phyloP scores from a whole-genome alignment of 2,329 filamentous ascomycete genomes.

The Spiromastix sp. region DNA sequence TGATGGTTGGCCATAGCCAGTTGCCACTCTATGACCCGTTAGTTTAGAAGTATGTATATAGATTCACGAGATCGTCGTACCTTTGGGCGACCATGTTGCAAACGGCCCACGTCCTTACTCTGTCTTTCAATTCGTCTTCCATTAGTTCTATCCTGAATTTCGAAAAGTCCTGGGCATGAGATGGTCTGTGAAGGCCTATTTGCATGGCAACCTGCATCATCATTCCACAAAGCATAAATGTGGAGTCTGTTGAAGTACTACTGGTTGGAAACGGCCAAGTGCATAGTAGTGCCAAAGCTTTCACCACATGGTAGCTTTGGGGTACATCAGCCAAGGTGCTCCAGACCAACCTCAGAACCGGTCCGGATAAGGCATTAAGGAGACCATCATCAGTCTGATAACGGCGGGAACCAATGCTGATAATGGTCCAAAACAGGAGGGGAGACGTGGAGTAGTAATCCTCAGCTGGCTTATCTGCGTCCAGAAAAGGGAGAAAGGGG shows the following conservation, averaged over 20 bases:
- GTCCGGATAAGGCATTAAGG: conserved; percentile 41
- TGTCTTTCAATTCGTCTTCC: conserved; percentile 53
- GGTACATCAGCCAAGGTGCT: conserved; percentile 50
- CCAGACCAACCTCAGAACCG: conserved; percentile 50
- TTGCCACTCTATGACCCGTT: conserved; percentile 42
- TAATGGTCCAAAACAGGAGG: conserved; percentile 59
- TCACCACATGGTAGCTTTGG: conserved; percentile 55
- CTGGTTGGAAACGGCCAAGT: conserved; percentile 56
- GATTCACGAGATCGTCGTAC: conserved; percentile 26
- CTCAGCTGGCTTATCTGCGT: conserved; percentile 43
- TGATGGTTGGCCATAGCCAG: conserved; percentile 58
- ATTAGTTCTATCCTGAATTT: conserved; percentile 44
- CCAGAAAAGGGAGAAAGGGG: conserved; percentile 54
- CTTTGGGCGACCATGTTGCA: conserved; percentile 59
- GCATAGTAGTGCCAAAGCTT: conserved; percentile 52
- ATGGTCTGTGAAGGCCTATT: conserved; percentile 54
- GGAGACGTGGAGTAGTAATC: conserved; percentile 49
- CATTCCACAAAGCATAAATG: conserved; percentile 54
- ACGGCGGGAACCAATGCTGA: conserved; percentile 51
- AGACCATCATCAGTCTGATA: conserved; percentile 45
- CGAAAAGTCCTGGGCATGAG: conserved; percentile 48
- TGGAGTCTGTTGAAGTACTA: conserved; percentile 53
- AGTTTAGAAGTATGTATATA: neutral
- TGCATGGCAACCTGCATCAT: conserved; percentile 62
- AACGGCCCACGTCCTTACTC: conserved; percentile 56